Evolutionary conservation across 768 basidiomycete species (phyloP), one percentile per base, ranked within the genome.

Genomic region (Suillus plorans): DNA sequence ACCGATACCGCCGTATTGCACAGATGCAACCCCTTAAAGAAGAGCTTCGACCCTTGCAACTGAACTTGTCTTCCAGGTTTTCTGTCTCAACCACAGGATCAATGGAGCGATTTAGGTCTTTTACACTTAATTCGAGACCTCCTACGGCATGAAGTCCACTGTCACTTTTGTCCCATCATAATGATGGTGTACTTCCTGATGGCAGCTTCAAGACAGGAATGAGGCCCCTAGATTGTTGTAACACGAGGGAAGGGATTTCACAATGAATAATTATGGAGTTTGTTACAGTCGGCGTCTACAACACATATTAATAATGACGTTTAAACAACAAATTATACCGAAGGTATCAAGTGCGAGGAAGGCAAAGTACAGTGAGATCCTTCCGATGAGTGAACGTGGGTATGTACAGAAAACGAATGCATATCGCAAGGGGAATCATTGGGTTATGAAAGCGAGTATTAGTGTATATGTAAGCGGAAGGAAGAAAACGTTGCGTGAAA

Each of bases 281-380:
- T n/a, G 8, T 65, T 56, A 37, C 34, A 25, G 22, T 59, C 36
- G 63, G 55, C 66, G 63, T 68, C 57, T 76, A 74, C 70, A 72
- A 25, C 66, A 63, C 50, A 61, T n/a, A n/a, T 64, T 64, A 77
- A 73, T 77, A 76, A 70, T 67, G 69, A 71, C 67, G 70, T 60
- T 65, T 75, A 72, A 75, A 73, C 69, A 74, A 71, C 73, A 59
- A 42, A 76, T 76, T 76, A 70, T 73, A 70, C 66, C 49, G 22
- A 67, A 68, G 68, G 44, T 70, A 74, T 66, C 69, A 25, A 64
- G 50, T 68, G 68, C 62, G 66, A 69, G 71, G 69, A 75, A 52
- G 64, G 36, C 20, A 62, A 69, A 74, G 60, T 76, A 77, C 76
- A 77, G 63, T 67, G 68, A 73, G 66, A 67, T 67, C 65, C 69